Evolutionary conservation across 257 asterid genomes (phyloP).

Genomic region (Solanum bulbocastanum): DNA sequence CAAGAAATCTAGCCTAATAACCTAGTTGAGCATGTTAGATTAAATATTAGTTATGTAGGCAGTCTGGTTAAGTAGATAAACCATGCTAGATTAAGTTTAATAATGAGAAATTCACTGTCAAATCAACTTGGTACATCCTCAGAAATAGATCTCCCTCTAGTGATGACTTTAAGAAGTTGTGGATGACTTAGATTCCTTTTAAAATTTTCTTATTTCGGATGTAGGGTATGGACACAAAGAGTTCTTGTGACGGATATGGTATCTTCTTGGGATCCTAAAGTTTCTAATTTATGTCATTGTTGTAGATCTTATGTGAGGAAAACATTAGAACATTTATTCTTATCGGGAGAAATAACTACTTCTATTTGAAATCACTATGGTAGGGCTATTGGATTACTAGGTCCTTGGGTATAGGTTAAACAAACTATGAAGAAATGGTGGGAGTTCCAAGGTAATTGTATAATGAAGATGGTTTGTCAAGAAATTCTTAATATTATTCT

Average conservation of each 20-base stretch:
- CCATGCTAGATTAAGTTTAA: no score
- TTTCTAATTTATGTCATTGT: neutral
- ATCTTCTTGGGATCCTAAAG: neutral
- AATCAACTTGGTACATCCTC: neutral
- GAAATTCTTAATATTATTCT: no score
- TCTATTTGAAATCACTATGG: no score
- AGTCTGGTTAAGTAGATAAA: no score
- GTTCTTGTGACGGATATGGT: neutral
- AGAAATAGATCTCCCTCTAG: neutral
- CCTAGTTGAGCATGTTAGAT: no score
- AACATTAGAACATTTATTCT: neutral
- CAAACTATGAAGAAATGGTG: neutral
- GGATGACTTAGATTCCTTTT: neutral
- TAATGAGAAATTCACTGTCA: neutral
- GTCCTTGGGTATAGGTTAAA: neutral
- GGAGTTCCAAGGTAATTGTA: neutral
- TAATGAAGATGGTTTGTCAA: neutral
- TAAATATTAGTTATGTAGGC: no score
- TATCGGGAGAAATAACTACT: neutral
- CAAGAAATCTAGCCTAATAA: no score
- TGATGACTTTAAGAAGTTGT: no score
- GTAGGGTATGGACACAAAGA: neutral
- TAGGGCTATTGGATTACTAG: no score
- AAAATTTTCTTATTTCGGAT: no score
- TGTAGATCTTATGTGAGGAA: neutral